phyloP scores from a whole-genome alignment of 495 filamentous ascomycete species.

The Hyphodiscus hymeniophilus region DNA sequence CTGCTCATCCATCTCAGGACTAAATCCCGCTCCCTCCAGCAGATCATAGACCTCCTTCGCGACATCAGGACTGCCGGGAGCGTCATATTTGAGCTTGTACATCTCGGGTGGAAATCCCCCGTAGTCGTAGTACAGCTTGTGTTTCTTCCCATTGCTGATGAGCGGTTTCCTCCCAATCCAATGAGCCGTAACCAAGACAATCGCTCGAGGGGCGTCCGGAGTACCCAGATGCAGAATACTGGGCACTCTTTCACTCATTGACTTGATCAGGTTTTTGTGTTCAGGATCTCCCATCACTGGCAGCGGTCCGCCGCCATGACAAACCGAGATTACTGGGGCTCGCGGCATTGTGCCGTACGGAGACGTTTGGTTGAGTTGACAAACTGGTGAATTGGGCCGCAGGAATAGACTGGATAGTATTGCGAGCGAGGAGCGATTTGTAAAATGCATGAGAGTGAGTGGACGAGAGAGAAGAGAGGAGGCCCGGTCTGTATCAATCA shows the following conservation, averaged over 20 bases:
- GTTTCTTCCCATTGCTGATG: slow-evolving; percentile 27
- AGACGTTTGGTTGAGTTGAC: slow-evolving; percentile 2
- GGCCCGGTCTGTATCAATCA: too few relatives aligned
- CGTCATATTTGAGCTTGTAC: slow-evolving; percentile 33
- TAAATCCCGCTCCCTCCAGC: slow-evolving; percentile 23
- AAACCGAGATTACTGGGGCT: slow-evolving; percentile 33
- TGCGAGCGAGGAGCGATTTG: not conserved
- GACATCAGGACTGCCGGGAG: slow-evolving; percentile 30
- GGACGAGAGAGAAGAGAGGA: too few relatives aligned
- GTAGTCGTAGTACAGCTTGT: slow-evolving; percentile 34
- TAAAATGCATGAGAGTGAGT: not conserved
- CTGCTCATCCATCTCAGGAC: slow-evolving; percentile 27
- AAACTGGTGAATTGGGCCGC: not conserved
- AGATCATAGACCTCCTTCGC: slow-evolving; percentile 25
- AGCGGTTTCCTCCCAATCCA: slow-evolving; percentile 28
- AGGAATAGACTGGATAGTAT: not conserved
- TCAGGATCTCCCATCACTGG: slow-evolving; percentile 31
- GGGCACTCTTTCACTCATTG: slow-evolving; percentile 27
- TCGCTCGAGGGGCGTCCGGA: slow-evolving; percentile 27
- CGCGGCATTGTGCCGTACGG: slow-evolving; percentile 19
- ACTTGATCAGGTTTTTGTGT: slow-evolving; percentile 26
- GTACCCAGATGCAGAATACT: slow-evolving; percentile 29
- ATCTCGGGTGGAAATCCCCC: slow-evolving; percentile 31
- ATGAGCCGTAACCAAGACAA: slow-evolving; percentile 35
- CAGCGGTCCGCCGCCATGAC: slow-evolving; percentile 36